Evolutionary conservation across 495 filamentous ascomycete species (phyloP).

Genomic region (Letharia lupina): DNA sequence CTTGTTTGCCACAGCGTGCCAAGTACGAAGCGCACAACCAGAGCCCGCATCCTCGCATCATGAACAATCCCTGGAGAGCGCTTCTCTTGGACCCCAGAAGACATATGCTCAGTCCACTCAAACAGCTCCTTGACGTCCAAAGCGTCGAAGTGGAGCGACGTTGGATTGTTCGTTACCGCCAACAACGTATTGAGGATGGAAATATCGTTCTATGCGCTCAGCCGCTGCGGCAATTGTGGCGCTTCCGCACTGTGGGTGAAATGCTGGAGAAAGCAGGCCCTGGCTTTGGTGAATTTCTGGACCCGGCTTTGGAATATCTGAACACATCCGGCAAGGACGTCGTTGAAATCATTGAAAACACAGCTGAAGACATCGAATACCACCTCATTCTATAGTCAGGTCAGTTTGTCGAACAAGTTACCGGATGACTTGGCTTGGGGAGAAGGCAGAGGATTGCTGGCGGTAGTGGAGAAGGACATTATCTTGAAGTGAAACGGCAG

Average conservation of each 20-base stretch:
- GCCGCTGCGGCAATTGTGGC: not conserved
- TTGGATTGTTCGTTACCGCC: slow-evolving; percentile 5
- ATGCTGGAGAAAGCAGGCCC: slow-evolving; percentile 5
- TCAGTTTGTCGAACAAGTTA: not conserved
- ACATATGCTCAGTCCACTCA: slow-evolving; percentile 9
- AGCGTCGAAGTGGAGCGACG: slow-evolving; percentile 13
- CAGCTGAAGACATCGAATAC: not conserved
- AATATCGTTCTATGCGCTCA: not conserved
- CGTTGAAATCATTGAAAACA: slow-evolving; percentile 5
- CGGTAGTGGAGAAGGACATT: not conserved
- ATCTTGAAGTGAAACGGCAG: not conserved
- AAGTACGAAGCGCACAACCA: not conserved
- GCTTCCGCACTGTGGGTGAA: not conserved
- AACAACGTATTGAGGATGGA: not conserved
- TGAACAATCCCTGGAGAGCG: not conserved
- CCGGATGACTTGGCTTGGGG: not conserved
- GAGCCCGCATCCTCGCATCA: not conserved
- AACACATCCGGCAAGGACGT: not conserved
- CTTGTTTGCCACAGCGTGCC: not conserved
- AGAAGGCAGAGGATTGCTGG: not conserved
- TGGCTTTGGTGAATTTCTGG: not conserved
- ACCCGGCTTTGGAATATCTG: not conserved
- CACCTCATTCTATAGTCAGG: not conserved
- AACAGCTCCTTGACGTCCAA: not conserved
- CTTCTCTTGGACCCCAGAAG: slow-evolving; percentile 8